Evolutionary conservation across 805 yeast genomes (phyloP), one percentile per base, ranked within the genome.

Genomic region (Sungouiozyma ichnusensis): DNA sequence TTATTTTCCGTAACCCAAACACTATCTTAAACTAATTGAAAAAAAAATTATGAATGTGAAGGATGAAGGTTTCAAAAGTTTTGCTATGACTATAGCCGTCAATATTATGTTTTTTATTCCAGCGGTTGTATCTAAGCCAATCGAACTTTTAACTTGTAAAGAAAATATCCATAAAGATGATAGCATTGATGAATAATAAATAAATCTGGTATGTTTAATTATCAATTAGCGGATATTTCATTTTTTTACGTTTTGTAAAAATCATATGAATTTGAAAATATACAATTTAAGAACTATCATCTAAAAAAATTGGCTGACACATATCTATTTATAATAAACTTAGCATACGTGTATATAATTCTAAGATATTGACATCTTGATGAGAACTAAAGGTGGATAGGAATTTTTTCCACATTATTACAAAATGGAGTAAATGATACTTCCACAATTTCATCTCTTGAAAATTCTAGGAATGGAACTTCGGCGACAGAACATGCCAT

Each of bases 401-500:
- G 58, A 29, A 79, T 69, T 48, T 77, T 66, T 35, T 68, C 69
- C 0, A 88, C 85, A 35, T 70, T 67, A 59, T 86, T 86, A 48
- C 79, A 38, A 60, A 87, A 87, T 0, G 96, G 95, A 47, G 83
- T 81, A 60, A 87, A 88, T 35, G 83, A 74, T 32, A 92, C 79
- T 63, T 90, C 95, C 46, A 88, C 84, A 40, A 92, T 73, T 54
- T 86, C 92, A 57, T 84, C 76, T 44, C 85, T 76, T 33, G 90
- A 79, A 63, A 92, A 88, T 47, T 75, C 68, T 40, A 90, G 67
- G 33, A 68, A 66, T 4, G 98, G 97, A 44, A 92, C 86, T 51
- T 88, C 97, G 46, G 72, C 71, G 51, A 92, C 84, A 2, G 90
- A 76, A 50, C 85, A 80, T 5, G 96, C 92, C 95, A 92, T 85